Conservation (phyloP, 1,139 yeast species). For the Saccharomyces hybrid region DNA sequence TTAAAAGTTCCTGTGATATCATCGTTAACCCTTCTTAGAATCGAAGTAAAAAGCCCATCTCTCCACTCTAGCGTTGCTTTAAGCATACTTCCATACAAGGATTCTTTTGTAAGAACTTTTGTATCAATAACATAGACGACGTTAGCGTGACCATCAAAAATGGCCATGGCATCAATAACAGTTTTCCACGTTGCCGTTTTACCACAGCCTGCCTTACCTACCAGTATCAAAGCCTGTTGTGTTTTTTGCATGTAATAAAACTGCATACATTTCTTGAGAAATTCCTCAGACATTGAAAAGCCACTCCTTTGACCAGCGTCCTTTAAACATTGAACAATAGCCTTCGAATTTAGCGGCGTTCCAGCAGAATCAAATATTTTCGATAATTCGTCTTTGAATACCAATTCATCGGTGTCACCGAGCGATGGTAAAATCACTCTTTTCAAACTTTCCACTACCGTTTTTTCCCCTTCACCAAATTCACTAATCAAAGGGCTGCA, state of each 20-base stretch:
- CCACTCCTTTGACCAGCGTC: conserved; percentile 2
- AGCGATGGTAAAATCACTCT: background rate
- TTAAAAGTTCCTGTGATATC: conserved; percentile 52
- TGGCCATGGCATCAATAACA: conserved; percentile 41
- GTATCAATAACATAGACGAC: conserved; percentile 54
- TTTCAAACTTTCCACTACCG: background rate
- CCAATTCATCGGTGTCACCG: background rate
- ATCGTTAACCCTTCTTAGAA: conserved; percentile 52
- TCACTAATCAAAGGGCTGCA: background rate
- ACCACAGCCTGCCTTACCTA: conserved; percentile 73
- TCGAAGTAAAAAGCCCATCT: conserved; percentile 75
- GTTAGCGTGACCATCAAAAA: conserved; percentile 35
- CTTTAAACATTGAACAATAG: background rate
- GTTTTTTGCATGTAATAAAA: conserved; percentile 53
- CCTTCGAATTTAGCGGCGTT: background rate
- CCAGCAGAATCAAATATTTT: background rate
- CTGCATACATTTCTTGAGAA: conserved; percentile 55
- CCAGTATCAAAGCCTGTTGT: conserved; percentile 75
- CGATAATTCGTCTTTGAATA: background rate
- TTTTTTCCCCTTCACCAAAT: background rate
- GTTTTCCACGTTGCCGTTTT: conserved; percentile 53
- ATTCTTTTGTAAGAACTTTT: conserved; percentile 59
- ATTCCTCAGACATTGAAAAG: conserved; percentile 31
- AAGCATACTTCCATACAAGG: conserved; percentile 66
- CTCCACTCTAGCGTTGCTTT: conserved; percentile 82